Base-by-base conservation (phyloP, 1,139 yeast species). In the Candida labiduridarum region DNA sequence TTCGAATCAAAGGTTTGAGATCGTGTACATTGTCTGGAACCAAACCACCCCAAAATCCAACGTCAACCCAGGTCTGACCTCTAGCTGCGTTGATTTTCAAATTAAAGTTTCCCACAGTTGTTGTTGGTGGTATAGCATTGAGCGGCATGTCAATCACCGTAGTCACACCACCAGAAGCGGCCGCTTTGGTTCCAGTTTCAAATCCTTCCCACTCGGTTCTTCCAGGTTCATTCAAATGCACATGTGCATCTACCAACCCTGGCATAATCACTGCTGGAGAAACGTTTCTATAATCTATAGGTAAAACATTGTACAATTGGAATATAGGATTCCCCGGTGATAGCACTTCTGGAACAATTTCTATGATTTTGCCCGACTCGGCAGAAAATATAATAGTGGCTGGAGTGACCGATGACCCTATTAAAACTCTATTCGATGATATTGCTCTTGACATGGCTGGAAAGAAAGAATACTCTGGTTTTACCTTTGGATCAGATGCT, bases 131-230 rank as follows among this genome's bases (percentile, higher is more conserved):
- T 49, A 91, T 87, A 2, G 97, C 96, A 66, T 92, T 92, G 61
- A 92, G 73, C 0, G 98, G 98, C 98, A 92, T 92, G 65, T 92
- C 98, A 29, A 92, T 82, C 12, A 92, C 96, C 0, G 97, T 90
- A 18, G 98, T 92, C 45, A 92, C 97, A 53, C 98, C 98, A 27
- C 98, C 98, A 6, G 92, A 78, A 1, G 96, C 95, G 1, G 97
- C 97, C 2, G 96, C 87, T 63, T 85, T 85, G 1, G 97, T 91
- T 0, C 97, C 97, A 0, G 96, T 86, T 44, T 84, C 96, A 65
- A 91, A 91, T 1, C 97, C 97, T 69, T 91, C 97, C 97, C 97
- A 91, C 54, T 89, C 96, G 0, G 96, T 90, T 59, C 97, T 74
- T 4, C 97, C 97, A 0, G 97, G 97, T 68, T 91, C 97, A 66